Percentiles rank a stretch among this genome's conserved stretches.
These are phyloP conservation scores for Fusarium sp. DNA, from an alignment of 2,329 filamentous ascomycete genomes.

Conservation along the genomic window DNA sequence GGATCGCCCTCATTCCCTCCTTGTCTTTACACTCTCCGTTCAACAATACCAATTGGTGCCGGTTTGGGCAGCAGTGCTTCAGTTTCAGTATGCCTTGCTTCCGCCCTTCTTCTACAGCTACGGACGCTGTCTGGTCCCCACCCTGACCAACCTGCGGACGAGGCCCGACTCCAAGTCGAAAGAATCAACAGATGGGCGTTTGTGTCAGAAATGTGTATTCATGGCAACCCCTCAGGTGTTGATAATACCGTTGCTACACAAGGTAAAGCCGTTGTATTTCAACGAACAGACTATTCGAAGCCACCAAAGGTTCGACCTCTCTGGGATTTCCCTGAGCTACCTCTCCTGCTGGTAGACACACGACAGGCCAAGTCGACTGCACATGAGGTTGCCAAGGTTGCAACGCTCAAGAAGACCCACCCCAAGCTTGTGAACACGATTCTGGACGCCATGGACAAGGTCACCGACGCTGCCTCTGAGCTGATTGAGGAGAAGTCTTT, in stretches of 20 bases:
- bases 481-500: constrained; percentile 72
- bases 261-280: constrained; percentile 93
- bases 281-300: constrained; percentile 79
- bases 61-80: constrained; percentile 95
- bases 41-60: constrained; percentile 91
- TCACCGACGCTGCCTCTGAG: constrained; percentile 66
- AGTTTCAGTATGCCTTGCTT: constrained; percentile 87
- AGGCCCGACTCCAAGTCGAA: constrained; percentile 90
- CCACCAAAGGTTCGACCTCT: constrained; percentile 81
- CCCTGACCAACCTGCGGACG: constrained; percentile 86
- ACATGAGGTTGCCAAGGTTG: constrained; percentile 88
- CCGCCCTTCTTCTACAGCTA: constrained; percentile 87
- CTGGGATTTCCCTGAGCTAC: constrained; percentile 90
- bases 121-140: constrained; percentile 90
- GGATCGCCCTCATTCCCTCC: constrained; percentile 82
- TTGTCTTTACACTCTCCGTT: constrained; percentile 89
- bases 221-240: constrained; percentile 94
- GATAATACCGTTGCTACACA: constrained; percentile 96
- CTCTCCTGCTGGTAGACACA: constrained; percentile 89
- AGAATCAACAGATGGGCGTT: constrained; percentile 98
- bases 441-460: constrained; percentile 84
- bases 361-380: constrained; percentile 87
- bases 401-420: constrained; percentile 74
- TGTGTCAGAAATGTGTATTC: constrained; percentile 95
- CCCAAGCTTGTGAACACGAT: constrained; percentile 83